Base-by-base conservation (phyloP, 371 early-diverging fungal genomes). In the Dinochytrium kinnereticum region DNA sequence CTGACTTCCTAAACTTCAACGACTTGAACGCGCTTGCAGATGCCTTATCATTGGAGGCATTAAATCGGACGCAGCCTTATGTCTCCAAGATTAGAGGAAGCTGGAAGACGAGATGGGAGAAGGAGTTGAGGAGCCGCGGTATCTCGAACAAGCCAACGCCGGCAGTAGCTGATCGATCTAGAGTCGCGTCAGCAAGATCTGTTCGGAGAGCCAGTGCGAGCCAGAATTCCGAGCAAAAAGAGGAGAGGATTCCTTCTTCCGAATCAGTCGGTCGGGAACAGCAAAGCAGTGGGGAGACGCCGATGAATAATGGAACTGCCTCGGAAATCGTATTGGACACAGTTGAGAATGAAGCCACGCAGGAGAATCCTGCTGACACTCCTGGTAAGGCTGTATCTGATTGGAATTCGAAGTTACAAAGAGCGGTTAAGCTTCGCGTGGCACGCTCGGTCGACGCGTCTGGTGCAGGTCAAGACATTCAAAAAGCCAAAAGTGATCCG, bases 21-120 rank as follows among this genome's bases (percentile, higher is more conserved):
- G 57, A 55, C 57, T 26, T 55, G 5, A 30, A 19, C 24, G 21
- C 57, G 57, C 57, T 55, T 55, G 57, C 57, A 5, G 26, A 55
- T 10, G 30, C 26, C 5, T 15, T 55, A 10, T 55, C 57, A 10
- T 26, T 55, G 10, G 57, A 55, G 21, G 57, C 57, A 26, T 19
- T 55, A 15, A 5, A 30, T 15, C 57, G 57, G 57, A 26, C 26
- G 57, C 17, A 5, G 24, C 57, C 26, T 30, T 19, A 44, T 55
- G 57, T 55, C 24, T 17, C 57, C 17, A 55, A 44, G 44, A 55
- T 55, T 30, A 55, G 26, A 55, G 57, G 57, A 30, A 55, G 57
- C 24, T 55, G 57, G 57, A 19, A 30, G 30, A 19, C 10, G 30
- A 10, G 57, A 10, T 55, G 57, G 57, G 57, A 55, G 24, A 55